phyloP scores from a whole-genome alignment of 1,284 basidiomycete genomes.

The Stygiomarasmius scandens region DNA sequence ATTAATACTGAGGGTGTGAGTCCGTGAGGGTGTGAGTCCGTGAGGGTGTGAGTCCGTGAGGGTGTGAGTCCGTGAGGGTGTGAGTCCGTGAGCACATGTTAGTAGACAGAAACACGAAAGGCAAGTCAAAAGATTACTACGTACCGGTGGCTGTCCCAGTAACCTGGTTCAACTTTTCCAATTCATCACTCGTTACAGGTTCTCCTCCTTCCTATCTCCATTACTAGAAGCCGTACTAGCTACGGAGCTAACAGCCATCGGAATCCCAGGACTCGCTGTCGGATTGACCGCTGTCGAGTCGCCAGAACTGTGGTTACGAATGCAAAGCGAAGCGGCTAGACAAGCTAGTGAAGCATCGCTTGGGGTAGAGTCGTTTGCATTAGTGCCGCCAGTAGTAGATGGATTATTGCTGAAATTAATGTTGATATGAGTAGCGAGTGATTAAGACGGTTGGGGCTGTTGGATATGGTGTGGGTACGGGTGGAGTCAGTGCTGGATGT shows the following conservation, averaged over 20 bases:
- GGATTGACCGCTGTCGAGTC: slow-evolving; percentile 68
- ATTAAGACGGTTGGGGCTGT: slow-evolving; percentile 48
- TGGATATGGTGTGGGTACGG: not conserved
- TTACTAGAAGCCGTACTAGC: slow-evolving; percentile 7
- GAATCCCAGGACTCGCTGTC: slow-evolving; percentile 62
- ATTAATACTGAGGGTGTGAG: slow-evolving; percentile 69
- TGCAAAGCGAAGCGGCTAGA: slow-evolving; percentile 69
- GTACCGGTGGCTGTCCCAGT: slow-evolving; percentile 24
- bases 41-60: too few relatives aligned
- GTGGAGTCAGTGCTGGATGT: not conserved
- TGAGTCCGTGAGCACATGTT: not conserved
- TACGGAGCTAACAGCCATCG: slow-evolving; percentile 38
- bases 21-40: slow-evolving; percentile 57
- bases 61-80: too few relatives aligned
- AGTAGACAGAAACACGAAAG: too few relatives aligned
- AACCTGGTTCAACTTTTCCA: slow-evolving; percentile 62
- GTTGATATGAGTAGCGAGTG: slow-evolving; percentile 78
- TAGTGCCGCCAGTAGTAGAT: slow-evolving; percentile 30
- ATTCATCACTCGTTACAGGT: slow-evolving; percentile 60
- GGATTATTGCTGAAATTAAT: slow-evolving; percentile 39
- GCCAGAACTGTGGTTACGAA: slow-evolving; percentile 47
- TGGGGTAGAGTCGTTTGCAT: slow-evolving; percentile 2
- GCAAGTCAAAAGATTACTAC: too few relatives aligned
- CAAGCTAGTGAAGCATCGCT: slow-evolving; percentile 52
- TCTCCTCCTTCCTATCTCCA: slow-evolving; percentile 38